phyloP scores from a whole-genome alignment of 1,139 yeast genomes.

The Kodamaea suecica region DNA sequence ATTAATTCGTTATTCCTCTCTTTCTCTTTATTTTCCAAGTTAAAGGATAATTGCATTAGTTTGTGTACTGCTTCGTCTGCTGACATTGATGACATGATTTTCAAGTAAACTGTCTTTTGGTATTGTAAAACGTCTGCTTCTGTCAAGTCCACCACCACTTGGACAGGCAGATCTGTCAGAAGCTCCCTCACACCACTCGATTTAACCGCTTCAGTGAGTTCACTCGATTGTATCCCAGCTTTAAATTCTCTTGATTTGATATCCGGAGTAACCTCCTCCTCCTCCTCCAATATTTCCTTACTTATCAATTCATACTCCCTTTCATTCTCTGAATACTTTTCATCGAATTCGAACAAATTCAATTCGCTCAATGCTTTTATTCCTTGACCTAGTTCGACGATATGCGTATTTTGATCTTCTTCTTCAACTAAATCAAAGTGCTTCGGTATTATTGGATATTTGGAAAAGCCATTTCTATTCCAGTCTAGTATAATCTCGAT shows the following conservation, averaged over 20 bases:
- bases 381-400: constrained; percentile 52
- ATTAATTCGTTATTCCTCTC: constrained; percentile 36
- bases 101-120: constrained; percentile 74
- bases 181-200: constrained; percentile 10
- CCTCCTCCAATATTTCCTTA: constrained; percentile 19
- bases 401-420: constrained; percentile 60
- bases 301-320: constrained; percentile 25
- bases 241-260: neutral
- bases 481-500: constrained; percentile 53
- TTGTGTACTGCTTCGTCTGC: constrained; percentile 94
- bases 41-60: constrained; percentile 49
- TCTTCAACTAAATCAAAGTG: constrained; percentile 63
- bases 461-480: constrained; percentile 48
- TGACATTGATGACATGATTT: constrained; percentile 89
- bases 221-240: no score
- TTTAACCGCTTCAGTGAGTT: constrained; percentile 5
- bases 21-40: constrained; percentile 36
- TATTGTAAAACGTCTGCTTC: constrained; percentile 58
- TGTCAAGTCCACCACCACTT: constrained; percentile 56
- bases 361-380: constrained; percentile 47
- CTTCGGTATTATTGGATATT: constrained; percentile 37
- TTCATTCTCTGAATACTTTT: constrained; percentile 52
- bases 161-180: constrained; percentile 1
- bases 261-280: constrained; percentile 13
- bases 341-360: constrained; percentile 53